These are phyloP conservation scores for Suhomyces atakaporum DNA, from an alignment of 1,139 yeast genomes.

Conservation along the genomic window DNA sequence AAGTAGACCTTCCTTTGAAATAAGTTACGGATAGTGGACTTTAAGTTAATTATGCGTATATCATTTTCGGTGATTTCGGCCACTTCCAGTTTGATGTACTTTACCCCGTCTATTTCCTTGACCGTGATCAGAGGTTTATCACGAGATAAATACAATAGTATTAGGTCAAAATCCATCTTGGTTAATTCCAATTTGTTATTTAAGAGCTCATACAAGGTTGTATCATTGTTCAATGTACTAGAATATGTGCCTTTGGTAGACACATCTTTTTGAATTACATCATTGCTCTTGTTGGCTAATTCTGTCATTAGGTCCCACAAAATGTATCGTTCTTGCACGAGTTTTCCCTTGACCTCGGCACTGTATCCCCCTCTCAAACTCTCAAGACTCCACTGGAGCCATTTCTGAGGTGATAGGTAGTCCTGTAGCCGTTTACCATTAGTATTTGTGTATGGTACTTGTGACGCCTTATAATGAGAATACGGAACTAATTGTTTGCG, in stretches of 20 bases:
- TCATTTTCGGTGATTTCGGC: slow-evolving; percentile 31
- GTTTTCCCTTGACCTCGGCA: slow-evolving; percentile 16
- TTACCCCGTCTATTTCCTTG: slow-evolving; percentile 14
- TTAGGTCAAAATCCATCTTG: slow-evolving; percentile 25
- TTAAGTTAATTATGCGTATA: slow-evolving; percentile 28
- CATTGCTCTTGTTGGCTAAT: slow-evolving; percentile 16
- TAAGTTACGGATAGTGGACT: slow-evolving; percentile 24
- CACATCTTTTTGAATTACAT: slow-evolving; percentile 11
- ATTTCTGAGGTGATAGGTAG: slow-evolving; percentile 23
- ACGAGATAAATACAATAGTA: slow-evolving; percentile 29
- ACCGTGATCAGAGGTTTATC: slow-evolving; percentile 22
- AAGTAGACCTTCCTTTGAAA: slow-evolving; percentile 22
- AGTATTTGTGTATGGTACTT: slow-evolving; percentile 14
- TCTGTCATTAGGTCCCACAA: slow-evolving; percentile 25
- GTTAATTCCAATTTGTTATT: slow-evolving; percentile 18
- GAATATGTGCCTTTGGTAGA: slow-evolving; percentile 21
- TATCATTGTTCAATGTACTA: slow-evolving; percentile 22
- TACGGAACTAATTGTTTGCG: slow-evolving; percentile 27
- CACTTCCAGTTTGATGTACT: slow-evolving; percentile 24
- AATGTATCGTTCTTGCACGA: slow-evolving; percentile 29
- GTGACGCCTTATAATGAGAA: slow-evolving; percentile 5
- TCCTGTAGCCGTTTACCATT: slow-evolving; percentile 11
- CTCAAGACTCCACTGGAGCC: slow-evolving; percentile 24
- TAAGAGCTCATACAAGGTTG: slow-evolving; percentile 20
- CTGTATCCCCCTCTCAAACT: slow-evolving; percentile 6